These are phyloP conservation scores for Phaeolepiota aurea DNA, from an alignment of 768 basidiomycete species.

Conservation along the genomic window DNA sequence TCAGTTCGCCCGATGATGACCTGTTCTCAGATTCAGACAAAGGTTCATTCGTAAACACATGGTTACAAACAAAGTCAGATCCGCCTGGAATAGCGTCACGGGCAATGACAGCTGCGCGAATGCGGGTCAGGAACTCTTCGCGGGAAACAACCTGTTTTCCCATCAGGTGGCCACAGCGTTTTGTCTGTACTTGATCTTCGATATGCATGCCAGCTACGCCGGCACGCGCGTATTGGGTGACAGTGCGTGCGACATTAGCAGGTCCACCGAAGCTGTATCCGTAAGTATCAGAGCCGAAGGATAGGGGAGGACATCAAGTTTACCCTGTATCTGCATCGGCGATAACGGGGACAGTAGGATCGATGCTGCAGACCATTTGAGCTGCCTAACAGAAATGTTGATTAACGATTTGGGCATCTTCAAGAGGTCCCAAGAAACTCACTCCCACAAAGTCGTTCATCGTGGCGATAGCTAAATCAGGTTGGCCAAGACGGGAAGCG, in stretches of 20 bases:
- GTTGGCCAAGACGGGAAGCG: constrained; percentile 59
- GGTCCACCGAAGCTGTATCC: constrained; percentile 69
- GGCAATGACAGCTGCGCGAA: constrained; percentile 71
- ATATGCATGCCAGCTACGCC: constrained; percentile 75
- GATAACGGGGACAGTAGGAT: constrained; percentile 55
- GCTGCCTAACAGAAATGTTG: constrained; percentile 27
- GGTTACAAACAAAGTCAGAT: constrained; percentile 53
- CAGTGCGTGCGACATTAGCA: constrained; percentile 68
- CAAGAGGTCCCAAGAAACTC: constrained; percentile 1
- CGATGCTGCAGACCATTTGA: constrained; percentile 53
- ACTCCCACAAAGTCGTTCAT: constrained; percentile 60
- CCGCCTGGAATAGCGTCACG: constrained; percentile 68
- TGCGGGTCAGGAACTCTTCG: constrained; percentile 66
- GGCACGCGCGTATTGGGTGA: constrained; percentile 58
- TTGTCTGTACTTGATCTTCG: constrained; percentile 78
- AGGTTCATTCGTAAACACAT: not conserved
- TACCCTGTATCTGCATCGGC: constrained; percentile 67
- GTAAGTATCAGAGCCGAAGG: constrained; percentile 75
- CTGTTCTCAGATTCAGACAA: constrained; percentile 16
- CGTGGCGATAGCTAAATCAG: constrained; percentile 64
- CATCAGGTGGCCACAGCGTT: constrained; percentile 72
- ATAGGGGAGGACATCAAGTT: constrained; percentile 40
- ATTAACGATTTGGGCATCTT: constrained; percentile 1
- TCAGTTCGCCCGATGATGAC: constrained; percentile 73
- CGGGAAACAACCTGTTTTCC: constrained; percentile 79